These are phyloP conservation scores for Claviceps sp. DNA, from an alignment of 2,329 filamentous ascomycete genomes.

Conservation along the genomic window DNA sequence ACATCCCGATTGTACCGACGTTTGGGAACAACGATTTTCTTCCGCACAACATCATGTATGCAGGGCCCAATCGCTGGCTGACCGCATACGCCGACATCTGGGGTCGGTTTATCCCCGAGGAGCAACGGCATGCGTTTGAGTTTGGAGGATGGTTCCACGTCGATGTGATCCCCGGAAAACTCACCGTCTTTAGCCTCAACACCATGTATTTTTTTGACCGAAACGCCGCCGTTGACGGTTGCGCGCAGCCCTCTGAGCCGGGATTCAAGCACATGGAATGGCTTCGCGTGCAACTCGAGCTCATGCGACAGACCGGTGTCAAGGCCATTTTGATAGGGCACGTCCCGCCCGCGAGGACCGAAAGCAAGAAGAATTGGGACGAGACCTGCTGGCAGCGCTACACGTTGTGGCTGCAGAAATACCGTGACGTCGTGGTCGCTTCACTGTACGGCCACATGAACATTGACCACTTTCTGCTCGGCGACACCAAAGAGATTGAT, in stretches of 20 bases:
- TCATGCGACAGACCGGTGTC: constrained; percentile 70
- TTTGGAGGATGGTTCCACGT: constrained; percentile 91
- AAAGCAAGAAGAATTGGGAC: constrained; percentile 80
- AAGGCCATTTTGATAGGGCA: constrained; percentile 93
- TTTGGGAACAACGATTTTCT: constrained; percentile 97
- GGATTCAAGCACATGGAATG: constrained; percentile 95
- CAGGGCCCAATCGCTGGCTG: constrained; percentile 81
- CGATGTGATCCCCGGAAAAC: constrained; percentile 73
- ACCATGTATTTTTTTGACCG: constrained; percentile 92
- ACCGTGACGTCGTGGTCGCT: constrained; percentile 73
- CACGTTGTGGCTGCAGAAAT: constrained; percentile 78
- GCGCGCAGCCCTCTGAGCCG: constrained; percentile 62
- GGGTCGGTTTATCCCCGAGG: constrained; percentile 79
- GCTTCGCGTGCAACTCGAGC: constrained; percentile 77
- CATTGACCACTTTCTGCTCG: constrained; percentile 89
- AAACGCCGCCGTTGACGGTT: constrained; percentile 89
- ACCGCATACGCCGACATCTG: constrained; percentile 66
- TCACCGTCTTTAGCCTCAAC: constrained; percentile 89
- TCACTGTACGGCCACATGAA: constrained; percentile 94
- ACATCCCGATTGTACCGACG: constrained; percentile 74
- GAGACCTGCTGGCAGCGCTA: constrained; percentile 99
- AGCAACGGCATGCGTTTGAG: constrained; percentile 79
- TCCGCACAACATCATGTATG: constrained; percentile 83
- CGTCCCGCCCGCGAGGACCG: constrained; percentile 78
- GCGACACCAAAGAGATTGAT: constrained; percentile 68